These are phyloP conservation scores for Tetradesmus obliquus DNA, from an alignment of 139 green algal genomes.

Conservation along the genomic window DNA sequence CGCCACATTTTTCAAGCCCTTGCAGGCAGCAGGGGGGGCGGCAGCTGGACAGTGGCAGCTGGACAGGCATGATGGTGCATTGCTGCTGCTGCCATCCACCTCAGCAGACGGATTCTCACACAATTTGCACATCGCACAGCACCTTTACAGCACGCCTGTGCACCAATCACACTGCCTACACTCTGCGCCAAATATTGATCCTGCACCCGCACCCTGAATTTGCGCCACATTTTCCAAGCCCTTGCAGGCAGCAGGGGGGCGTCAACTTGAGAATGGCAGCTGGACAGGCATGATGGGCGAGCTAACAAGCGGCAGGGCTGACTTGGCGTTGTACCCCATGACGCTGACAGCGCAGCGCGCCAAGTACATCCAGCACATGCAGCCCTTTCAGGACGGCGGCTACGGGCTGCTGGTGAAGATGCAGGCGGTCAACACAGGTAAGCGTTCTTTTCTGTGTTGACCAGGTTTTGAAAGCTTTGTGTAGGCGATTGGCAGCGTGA, in stretches of 20 bases:
- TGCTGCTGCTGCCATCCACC: too few species aligned
- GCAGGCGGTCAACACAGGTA: not conserved
- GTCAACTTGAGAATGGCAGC: not conserved
- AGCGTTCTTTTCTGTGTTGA: too few species aligned
- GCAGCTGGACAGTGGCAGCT: not conserved
- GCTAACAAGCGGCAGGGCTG: not conserved
- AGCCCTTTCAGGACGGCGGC: conserved; percentile 24
- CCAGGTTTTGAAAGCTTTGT: too few species aligned
- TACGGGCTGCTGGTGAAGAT: conserved; percentile 36
- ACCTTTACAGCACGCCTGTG: too few species aligned
- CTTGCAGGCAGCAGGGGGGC: not conserved
- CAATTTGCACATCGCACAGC: too few species aligned
- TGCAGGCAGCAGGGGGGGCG: not conserved
- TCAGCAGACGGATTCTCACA: too few species aligned
- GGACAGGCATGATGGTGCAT: conserved; percentile 28
- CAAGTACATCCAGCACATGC: conserved; percentile 19
- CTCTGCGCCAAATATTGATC: too few species aligned
- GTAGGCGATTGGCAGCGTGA: too few species aligned
- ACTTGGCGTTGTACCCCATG: conserved; percentile 52
- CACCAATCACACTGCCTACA: not conserved
- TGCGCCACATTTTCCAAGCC: not conserved
- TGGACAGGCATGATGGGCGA: conserved; percentile 47
- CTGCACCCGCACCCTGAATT: not conserved
- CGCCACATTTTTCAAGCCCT: not conserved
- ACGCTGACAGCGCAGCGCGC: conserved; percentile 40